A percentile compares a stretch with the other conserved stretches of the same genome.
Evolutionary conservation across 2,329 filamentous ascomycete species (phyloP).

Genomic region (Sarocladiaceae sp.): DNA sequence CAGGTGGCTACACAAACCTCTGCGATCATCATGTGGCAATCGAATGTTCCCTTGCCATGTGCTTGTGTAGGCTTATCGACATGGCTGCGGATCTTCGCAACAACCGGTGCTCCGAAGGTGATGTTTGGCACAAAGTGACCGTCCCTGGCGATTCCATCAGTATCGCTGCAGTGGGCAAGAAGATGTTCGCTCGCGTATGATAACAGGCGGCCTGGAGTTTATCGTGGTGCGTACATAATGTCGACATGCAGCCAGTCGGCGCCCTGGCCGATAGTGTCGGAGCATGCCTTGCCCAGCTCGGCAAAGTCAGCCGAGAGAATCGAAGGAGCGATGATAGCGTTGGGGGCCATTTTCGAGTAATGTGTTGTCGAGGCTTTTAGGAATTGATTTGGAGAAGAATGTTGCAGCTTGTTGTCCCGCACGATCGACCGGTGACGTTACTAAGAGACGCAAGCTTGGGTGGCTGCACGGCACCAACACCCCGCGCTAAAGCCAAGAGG

Average conservation of each 20-base stretch:
- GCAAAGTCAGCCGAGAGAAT: slow-evolving; percentile 97
- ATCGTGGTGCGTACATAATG: slow-evolving; percentile 45
- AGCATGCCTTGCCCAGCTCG: slow-evolving; percentile 80
- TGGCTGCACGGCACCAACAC: neutral
- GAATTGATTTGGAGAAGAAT: too few species aligned
- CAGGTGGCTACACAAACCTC: slow-evolving; percentile 59
- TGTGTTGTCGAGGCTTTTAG: too few species aligned
- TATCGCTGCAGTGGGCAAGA: neutral
- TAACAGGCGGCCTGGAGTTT: neutral
- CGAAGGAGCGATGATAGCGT: slow-evolving; percentile 94
- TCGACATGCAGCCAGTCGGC: slow-evolving; percentile 33
- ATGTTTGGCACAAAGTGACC: slow-evolving; percentile 99
- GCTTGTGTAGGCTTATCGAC: slow-evolving; percentile 69
- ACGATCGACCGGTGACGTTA: neutral
- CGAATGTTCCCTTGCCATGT: slow-evolving; percentile 85
- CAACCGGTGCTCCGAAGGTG: slow-evolving; percentile 92
- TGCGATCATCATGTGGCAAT: slow-evolving; percentile 99
- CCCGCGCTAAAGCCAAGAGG: slow-evolving; percentile 8
- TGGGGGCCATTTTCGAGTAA: slow-evolving; percentile 94
- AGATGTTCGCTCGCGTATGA: too few species aligned
- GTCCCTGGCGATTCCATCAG: slow-evolving; percentile 57
- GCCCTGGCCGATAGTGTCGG: slow-evolving; percentile 64
- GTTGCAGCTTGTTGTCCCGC: too few species aligned
- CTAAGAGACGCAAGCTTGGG: neutral
- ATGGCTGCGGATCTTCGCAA: slow-evolving; percentile 86